Conservation (phyloP, 176 grass and related monocot genomes). For the Carex scoparia region DNA sequence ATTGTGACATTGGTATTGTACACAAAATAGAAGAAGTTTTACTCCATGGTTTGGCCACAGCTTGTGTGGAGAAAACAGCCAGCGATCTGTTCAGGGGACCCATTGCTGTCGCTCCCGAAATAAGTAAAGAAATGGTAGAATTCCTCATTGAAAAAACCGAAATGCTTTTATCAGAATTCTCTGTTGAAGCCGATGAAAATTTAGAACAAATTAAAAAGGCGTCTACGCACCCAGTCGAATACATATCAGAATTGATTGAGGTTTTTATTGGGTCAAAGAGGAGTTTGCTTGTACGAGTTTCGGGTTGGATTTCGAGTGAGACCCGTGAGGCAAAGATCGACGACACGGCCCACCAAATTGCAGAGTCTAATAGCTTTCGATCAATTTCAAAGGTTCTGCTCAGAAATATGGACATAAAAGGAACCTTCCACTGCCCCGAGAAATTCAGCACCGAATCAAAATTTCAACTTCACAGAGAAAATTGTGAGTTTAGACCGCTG, state of each 20-base stretch:
- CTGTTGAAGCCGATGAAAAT: constrained; percentile 25
- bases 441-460: constrained; percentile 23
- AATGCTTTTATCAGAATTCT: constrained; percentile 34
- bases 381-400: constrained; percentile 25
- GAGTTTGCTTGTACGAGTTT: constrained; percentile 71
- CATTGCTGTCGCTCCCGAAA: constrained; percentile 37
- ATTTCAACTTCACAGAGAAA: constrained; percentile 23
- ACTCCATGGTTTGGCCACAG: constrained; percentile 58
- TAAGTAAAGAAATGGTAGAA: constrained; percentile 50
- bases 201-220: constrained; percentile 35
- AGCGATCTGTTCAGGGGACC: constrained; percentile 71
- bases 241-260: constrained; percentile 53
- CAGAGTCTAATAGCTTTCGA: constrained; percentile 48
- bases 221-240: constrained; percentile 36
- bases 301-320: constrained; percentile 72
- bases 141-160: constrained; percentile 56
- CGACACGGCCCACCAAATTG: constrained; percentile 48
- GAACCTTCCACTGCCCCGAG: constrained; percentile 33
- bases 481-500: constrained; percentile 28
- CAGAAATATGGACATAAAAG: constrained; percentile 42
- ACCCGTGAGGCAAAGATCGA: constrained; percentile 66
- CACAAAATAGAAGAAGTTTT: constrained; percentile 45
- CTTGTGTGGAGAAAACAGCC: constrained; percentile 79
- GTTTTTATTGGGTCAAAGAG: constrained; percentile 56
- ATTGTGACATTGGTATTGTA: constrained; percentile 47